Conservation (phyloP, 2,329 filamentous ascomycete species). For the Trichoderma harzianum region DNA sequence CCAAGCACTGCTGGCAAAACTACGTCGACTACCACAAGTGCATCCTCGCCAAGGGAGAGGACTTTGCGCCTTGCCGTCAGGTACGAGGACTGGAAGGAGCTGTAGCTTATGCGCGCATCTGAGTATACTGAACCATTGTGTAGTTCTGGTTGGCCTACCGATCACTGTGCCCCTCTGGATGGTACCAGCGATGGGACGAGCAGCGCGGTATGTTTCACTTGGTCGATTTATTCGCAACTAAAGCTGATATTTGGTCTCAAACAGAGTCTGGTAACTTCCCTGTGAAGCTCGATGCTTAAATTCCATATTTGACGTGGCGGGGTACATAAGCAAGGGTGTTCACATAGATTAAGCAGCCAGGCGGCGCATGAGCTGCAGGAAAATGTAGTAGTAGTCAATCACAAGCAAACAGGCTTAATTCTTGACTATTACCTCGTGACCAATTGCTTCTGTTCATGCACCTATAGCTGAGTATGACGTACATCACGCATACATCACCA, state of each 20-base stretch:
- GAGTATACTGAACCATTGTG: constrained; percentile 9
- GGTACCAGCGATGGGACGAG: constrained; percentile 94
- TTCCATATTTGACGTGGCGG: constrained; percentile 21
- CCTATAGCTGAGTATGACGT: constrained; percentile 11
- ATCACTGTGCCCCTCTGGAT: constrained; percentile 93
- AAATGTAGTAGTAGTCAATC: constrained; percentile 31
- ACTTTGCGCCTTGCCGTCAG: constrained; percentile 95
- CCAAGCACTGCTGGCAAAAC: constrained; percentile 99
- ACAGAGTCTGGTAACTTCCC: constrained; percentile 68
- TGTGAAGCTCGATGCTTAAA: constrained; percentile 59
- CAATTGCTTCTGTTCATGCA: not conserved
- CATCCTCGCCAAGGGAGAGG: constrained; percentile 96
- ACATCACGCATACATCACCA: not conserved
- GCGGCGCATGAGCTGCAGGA: constrained; percentile 39
- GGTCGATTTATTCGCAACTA: constrained; percentile 15
- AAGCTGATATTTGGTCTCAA: constrained; percentile 11
- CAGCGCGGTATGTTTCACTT: constrained; percentile 72
- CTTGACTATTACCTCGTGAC: constrained; percentile 13
- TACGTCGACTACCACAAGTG: constrained; percentile 99
- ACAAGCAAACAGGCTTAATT: constrained; percentile 24
- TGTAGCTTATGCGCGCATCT: not conserved
- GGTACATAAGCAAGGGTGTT: constrained; percentile 24
- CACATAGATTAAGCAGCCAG: constrained; percentile 33
- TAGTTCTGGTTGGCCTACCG: constrained; percentile 97
- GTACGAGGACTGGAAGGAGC: constrained; percentile 48